phyloP scores from a whole-genome alignment of 2,329 filamentous ascomycete species.

The Pseudopithomyces chartarum region DNA sequence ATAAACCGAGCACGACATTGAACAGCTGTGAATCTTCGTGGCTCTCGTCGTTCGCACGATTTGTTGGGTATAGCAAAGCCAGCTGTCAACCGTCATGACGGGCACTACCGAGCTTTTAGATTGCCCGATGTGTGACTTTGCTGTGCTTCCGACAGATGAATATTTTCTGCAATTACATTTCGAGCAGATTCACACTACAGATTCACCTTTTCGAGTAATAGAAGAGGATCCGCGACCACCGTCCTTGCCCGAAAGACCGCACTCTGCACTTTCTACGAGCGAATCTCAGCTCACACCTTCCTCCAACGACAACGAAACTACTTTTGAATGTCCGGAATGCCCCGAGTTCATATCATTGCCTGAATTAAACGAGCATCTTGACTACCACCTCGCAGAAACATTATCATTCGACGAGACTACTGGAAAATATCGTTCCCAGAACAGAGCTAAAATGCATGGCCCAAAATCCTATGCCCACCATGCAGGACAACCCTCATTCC shows the following conservation, averaged over 20 bases:
- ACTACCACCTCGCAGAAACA: constrained; percentile 49
- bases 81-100: constrained; percentile 19
- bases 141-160: constrained; percentile 29
- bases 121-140: constrained; percentile 44
- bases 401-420: constrained; percentile 44
- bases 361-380: constrained; percentile 54
- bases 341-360: constrained; percentile 48
- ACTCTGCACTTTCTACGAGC: constrained; percentile 17
- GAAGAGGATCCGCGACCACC: constrained; percentile 34
- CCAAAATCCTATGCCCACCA: constrained; percentile 15
- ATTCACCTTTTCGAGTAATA: constrained; percentile 43
- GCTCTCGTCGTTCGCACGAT: neutral
- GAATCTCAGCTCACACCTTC: constrained; percentile 28
- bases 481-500: constrained; percentile 27
- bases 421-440: constrained; percentile 40
- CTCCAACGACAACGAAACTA: constrained; percentile 35
- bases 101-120: constrained; percentile 28
- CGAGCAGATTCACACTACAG: constrained; percentile 45
- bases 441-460: constrained; percentile 37
- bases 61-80: neutral
- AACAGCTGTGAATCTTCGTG: neutral
- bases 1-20: neutral
- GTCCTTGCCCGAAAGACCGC: constrained; percentile 25
- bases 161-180: constrained; percentile 48
- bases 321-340: constrained; percentile 50